Evolutionary conservation across 495 filamentous ascomycete species (phyloP), one percentile per base, ranked within the genome.

Genomic region (Podospora sp.): DNA sequence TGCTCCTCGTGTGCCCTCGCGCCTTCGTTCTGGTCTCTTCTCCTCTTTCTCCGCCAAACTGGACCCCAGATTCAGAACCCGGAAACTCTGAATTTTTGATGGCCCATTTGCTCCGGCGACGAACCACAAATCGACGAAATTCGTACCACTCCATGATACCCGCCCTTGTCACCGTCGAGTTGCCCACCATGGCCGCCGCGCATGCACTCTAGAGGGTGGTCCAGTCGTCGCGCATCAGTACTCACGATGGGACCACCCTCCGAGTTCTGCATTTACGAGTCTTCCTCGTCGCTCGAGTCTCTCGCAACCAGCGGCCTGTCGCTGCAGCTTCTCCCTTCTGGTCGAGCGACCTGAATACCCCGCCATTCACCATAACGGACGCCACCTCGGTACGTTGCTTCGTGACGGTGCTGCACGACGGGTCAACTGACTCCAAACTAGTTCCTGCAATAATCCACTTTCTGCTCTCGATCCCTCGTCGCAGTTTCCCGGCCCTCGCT

Each of bases 231-330:
- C 72, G 71, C 67, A 40, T 69, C 64, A 68, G 62, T 69, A 71
- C 79, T 80, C 77, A 75, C 76, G 73, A 84, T 84, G 82, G 81
- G 77, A 80, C 81, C 82, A 81, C 82, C 81, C 82, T 82, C 80
- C 27, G 74, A 72, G 71, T 70, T 66, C 68, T 73, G 65, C 62
- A 61, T 72, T 36, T 27, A 71, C 68, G 66, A 49, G 40, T 46
- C 40, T 14, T 46, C 16, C 40, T 46, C 40, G 9, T 46, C 36
- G 52, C 21, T 26, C 60, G 60, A 63, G 60, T 25, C 49, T 33
- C 33, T 4, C 29, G 22, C 24, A 26, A 29, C 26, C 56, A 14
- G 56, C 16, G n/a, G 3, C 9, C 35, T n/a, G 49, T 29, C 35
- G n/a, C 18, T 46, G 11, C 55, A 58, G 25, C 52, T 26, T 18